phyloP scores from a whole-genome alignment of 495 filamentous ascomycete species.

The Cetradonia linearis region DNA sequence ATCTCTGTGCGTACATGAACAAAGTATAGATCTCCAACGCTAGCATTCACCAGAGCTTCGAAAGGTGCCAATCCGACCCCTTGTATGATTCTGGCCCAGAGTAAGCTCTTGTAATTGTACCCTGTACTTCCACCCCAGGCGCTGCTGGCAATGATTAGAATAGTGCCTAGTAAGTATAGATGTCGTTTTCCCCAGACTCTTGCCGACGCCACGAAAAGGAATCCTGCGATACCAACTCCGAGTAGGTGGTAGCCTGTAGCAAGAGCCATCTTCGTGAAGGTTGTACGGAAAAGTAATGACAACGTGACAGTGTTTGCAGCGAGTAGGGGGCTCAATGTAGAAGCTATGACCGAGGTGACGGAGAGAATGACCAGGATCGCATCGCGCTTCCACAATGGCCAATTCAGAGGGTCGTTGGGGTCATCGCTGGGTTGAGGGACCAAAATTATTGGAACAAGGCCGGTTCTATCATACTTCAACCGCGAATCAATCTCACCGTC shows the following conservation, averaged over 20 bases:
- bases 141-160: conserved; percentile 60
- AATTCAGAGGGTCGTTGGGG: conserved; percentile 77
- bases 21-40: conserved; percentile 66
- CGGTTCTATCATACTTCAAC: conserved; percentile 64
- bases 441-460: conserved; percentile 58
- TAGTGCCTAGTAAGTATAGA: conserved; percentile 67
- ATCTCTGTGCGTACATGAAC: conserved; percentile 52
- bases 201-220: conserved; percentile 78
- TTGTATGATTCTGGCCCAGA: conserved; percentile 69
- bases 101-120: conserved; percentile 53
- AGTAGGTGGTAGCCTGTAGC: conserved; percentile 83
- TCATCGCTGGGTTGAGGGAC: conserved; percentile 73
- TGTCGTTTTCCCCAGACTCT: conserved; percentile 89
- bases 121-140: conserved; percentile 69
- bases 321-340: conserved; percentile 70
- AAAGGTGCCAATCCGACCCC: conserved; percentile 68
- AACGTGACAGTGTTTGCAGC: conserved; percentile 77
- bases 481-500: conserved; percentile 31
- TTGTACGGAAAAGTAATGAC: conserved; percentile 44
- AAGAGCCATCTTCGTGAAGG: conserved; percentile 63
- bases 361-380: conserved; percentile 68
- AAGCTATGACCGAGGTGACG: conserved; percentile 67
- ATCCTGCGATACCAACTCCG: conserved; percentile 68
- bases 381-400: conserved; percentile 82
- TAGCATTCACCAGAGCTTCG: conserved; percentile 66